Evolutionary conservation across 164 flowering plant genomes (phyloP), one percentile per base, ranked within the genome.

Genomic region (Aristolochia fimbriata): DNA sequence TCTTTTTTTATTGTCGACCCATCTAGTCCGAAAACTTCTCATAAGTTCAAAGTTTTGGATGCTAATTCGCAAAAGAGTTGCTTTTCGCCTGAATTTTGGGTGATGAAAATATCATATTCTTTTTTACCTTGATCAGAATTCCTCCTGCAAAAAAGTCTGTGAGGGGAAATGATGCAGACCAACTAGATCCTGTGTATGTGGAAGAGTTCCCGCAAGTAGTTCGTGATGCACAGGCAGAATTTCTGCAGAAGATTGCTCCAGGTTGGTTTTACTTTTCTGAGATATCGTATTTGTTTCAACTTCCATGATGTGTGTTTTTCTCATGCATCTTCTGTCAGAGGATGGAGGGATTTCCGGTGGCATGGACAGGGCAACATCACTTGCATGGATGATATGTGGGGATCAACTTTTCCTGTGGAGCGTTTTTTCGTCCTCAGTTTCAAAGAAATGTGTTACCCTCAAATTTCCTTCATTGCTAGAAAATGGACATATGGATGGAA

Each of bases 131-230:
- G 17, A n/a, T 13, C 71, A 92, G 96, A 65, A 72, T 80, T 63
- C 74, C 93, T 30, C 71, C 76, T 17, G 74, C 25, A 13, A 83
- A 81, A 63, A 77, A 69, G 65, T 71, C 53, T 62, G 88, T 79
- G 25, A 79, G 74, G 63, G 83, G 65, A 55, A 74, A 76, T 58
- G 81, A 76, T 49, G 55, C 59, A 17, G 91, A 84, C 55, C 78
- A 73, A 57, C 65, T 61, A 52, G 73, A 83, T 73, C 98, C 96
- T 66, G 88, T 88, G 30, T 85, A 78, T 82, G 85, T 89, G 75
- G 91, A 81, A 70, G 98, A 92, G 60, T 87, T 89, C 46, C 98
- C 98, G 6, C 84, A 81, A 72, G 81, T 73, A 20, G 85, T 92
- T 60, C 96, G 95, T 63, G 85, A 81, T 75, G 88, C 85, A 51